A percentile compares a stretch with the other conserved stretches of the same genome.
Conservation (phyloP, 73 alveolate genomes). For the Paramecium sonneborni region DNA sequence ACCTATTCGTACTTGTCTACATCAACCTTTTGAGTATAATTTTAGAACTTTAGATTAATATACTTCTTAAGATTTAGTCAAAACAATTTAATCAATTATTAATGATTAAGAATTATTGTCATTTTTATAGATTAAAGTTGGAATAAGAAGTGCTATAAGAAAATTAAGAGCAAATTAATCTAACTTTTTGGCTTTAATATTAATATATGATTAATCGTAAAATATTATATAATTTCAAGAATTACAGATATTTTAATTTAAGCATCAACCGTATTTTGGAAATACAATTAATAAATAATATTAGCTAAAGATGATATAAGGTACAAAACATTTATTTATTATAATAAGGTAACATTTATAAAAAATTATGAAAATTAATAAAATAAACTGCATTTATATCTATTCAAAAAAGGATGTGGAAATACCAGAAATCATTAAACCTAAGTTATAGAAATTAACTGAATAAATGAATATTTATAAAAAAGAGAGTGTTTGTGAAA, state of each 20-base stretch:
- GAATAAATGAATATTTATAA: neutral
- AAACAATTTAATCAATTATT: neutral
- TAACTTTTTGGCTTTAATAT: neutral
- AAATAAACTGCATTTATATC: neutral
- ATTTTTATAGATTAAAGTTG: neutral
- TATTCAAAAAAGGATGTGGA: neutral
- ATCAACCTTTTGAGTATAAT: slow-evolving; percentile 49
- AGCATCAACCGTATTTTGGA: neutral
- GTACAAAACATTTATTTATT: neutral
- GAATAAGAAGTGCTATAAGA: slow-evolving; percentile 17
- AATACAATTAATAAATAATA: neutral
- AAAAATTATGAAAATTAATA: neutral
- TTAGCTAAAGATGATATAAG: neutral
- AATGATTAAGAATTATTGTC: neutral
- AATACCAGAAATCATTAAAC: neutral
- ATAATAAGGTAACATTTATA: neutral
- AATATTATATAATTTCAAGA: neutral
- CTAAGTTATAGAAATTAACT: neutral
- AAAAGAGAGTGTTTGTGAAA: slow-evolving; percentile 14
- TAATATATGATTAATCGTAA: neutral
- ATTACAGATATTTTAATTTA: neutral
- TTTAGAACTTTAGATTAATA: neutral
- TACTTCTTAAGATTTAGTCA: neutral
- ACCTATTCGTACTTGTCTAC: slow-evolving; percentile 6
- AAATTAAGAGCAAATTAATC: neutral